Base-by-base conservation (phyloP, 495 filamentous ascomycete genomes). In the Lophiostoma macrostomum region DNA sequence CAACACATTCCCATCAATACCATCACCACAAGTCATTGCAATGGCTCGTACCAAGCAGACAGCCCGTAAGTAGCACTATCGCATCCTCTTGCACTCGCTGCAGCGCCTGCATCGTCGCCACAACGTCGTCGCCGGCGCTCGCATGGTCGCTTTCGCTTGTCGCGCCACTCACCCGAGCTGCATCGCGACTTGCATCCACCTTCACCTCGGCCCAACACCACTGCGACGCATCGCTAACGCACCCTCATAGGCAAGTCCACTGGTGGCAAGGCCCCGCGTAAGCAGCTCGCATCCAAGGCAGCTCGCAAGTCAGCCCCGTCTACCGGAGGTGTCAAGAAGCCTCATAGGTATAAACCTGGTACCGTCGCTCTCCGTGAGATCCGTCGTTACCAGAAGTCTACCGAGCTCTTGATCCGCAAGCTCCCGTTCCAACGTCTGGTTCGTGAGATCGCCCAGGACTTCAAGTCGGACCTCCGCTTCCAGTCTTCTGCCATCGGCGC, bases 351-450 rank as follows among this genome's bases (percentile, higher is more conserved):
- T 74, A 99, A 97, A 91, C 93, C 93, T 72, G 91, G 91, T 80
- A 99, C 93, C 80, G 93, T 99, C 86, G 93, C 93, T 91, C 93
- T 99, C 67, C 93, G 93, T 91, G 93, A 99, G 81, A 99, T 99
- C 74, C 94, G 93, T 91, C 93, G 93, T 71, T 99, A 99, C 85
- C 93, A 99, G 84, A 99, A 99, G 84, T 96, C 90, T 65, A 99
- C 93, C 68, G 93, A 99, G 88, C 91, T 99, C 56, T 76, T 99
- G 67, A 99, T 99, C 84, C 93, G 93, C 84, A 99, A 99, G 89
- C 90, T 99, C 66, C 93, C 93, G 71, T 99, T 99, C 88, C 93
- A 99, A 84, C 94, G 93, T 80, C 82, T 99, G 69, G 93, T 99
- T 58, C 93, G 93, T 87, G 93, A 99, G 77, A 99, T 99, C 66